Conservation (phyloP, 2,329 filamentous ascomycete genomes). For the Fusarium sp. region DNA sequence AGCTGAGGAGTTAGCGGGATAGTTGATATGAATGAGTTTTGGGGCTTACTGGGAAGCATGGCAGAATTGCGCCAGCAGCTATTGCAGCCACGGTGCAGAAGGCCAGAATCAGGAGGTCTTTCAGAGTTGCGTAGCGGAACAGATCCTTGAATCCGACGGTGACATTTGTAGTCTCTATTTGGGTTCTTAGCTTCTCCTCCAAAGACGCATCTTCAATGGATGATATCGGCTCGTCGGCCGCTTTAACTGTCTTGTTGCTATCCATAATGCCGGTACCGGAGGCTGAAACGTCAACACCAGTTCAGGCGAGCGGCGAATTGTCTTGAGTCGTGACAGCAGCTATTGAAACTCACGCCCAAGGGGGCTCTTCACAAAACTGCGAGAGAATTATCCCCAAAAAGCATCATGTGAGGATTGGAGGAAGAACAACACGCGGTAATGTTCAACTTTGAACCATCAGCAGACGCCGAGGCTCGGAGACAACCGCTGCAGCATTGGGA, state of each 20-base stretch:
- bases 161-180: neutral
- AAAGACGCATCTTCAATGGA: neutral
- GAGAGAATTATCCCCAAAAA: neutral
- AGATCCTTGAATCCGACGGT: neutral
- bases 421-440: neutral
- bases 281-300: neutral
- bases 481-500: neutral
- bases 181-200: neutral
- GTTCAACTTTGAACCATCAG: neutral
- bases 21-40: neutral
- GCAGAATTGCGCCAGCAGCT: neutral
- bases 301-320: neutral
- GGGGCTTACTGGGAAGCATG: neutral
- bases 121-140: neutral
- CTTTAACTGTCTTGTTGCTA: neutral
- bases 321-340: neutral
- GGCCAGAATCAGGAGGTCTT: neutral
- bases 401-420: neutral
- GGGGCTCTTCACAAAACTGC: neutral
- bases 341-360: neutral
- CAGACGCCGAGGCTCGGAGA: neutral
- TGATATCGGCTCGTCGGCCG: neutral
- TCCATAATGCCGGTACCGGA: neutral
- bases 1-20: neutral
- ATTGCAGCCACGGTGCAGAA: neutral